Evolutionary conservation across 2,329 filamentous ascomycete genomes (phyloP).

Genomic region (Calonectria pseudoreteaudii): DNA sequence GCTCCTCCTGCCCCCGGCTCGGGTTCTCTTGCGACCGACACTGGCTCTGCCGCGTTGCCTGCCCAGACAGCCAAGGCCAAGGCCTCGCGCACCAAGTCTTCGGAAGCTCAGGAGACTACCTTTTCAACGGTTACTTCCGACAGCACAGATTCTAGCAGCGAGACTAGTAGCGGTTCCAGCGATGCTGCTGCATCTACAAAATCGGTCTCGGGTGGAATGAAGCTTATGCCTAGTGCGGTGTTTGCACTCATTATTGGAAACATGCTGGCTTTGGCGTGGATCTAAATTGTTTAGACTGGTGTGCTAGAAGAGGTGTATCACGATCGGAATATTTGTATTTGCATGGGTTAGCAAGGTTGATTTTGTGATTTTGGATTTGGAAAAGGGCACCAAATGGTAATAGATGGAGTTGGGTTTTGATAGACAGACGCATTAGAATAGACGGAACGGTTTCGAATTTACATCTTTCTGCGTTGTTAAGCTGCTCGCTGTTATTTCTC

Average conservation of each 20-base stretch:
- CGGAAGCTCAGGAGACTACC: not conserved
- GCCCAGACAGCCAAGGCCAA: not conserved
- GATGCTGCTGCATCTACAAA: not conserved
- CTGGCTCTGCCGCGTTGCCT: not conserved
- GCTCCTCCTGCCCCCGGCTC: not conserved
- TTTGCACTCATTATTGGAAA: not conserved
- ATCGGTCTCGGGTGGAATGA: not conserved
- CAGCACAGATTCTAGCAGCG: not conserved
- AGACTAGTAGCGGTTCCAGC: not conserved
- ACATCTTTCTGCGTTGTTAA: too few species aligned
- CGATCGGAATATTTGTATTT: not conserved
- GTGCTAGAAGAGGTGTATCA: too few species aligned
- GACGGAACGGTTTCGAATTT: not conserved
- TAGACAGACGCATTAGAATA: not conserved
- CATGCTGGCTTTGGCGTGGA: not conserved
- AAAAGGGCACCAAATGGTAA: not conserved
- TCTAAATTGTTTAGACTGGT: not conserved
- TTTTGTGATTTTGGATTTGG: not conserved
- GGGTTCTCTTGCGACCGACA: not conserved
- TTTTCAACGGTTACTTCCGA: not conserved
- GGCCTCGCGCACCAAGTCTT: not conserved
- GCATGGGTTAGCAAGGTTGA: slow-evolving; percentile 4
- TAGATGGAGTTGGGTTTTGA: not conserved
- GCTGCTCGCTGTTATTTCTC: not conserved
- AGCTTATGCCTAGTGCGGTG: not conserved